Evolutionary conservation across 768 basidiomycete species (phyloP), one percentile per base, ranked within the genome.

Genomic region (Suillus fuscotomentosus): DNA sequence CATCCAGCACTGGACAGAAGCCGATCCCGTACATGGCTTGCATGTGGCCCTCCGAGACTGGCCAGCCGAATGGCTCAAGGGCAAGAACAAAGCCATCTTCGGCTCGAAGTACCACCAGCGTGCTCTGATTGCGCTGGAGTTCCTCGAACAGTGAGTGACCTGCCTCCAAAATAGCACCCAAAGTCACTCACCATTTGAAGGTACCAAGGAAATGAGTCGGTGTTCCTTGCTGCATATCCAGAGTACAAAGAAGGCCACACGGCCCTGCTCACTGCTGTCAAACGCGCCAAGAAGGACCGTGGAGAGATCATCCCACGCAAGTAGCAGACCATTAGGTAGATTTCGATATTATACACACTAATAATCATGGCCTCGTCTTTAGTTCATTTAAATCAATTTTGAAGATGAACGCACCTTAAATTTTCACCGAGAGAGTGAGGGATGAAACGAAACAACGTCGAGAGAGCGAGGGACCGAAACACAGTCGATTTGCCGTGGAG

Each of bases 91-190:
- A 24, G 47, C 22, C 14, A 3, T 56, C 15, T 65, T 67, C 3
- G 31, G n/a, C 10, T 10, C 14, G 5, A 67, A 67, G n/a, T 59
- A 67, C 34, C 15, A 41, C 20, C n/a, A 67, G n/a, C 34, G 24
- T 11, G 39, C 55, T 5, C 5, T 62, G 0, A 65, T 64, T 1
- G 50, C 56, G 1, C 36, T 59, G 3, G 55, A 67, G 17, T 67
- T 65, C 15, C 31, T 67, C 54, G 27, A 67, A 2, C 42, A 3
- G 66, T 67, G 42, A 59, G 60, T 54, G 10, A 20, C 31, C 39
- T 24, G 45, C 45, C 45, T 60, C 42, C 57, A 10, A 39, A 34
- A 22, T 15, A 15, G 39, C 27, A 41, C 39, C 13, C 39, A 41
- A 41, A 20, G 41, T 31, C 41, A 60, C n/a, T 45, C 36, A n/a